A percentile compares a stretch with the other conserved stretches of the same genome.
Evolutionary conservation across 371 early-diverging fungal species (phyloP).

Genomic region (Coemansia sp.): DNA sequence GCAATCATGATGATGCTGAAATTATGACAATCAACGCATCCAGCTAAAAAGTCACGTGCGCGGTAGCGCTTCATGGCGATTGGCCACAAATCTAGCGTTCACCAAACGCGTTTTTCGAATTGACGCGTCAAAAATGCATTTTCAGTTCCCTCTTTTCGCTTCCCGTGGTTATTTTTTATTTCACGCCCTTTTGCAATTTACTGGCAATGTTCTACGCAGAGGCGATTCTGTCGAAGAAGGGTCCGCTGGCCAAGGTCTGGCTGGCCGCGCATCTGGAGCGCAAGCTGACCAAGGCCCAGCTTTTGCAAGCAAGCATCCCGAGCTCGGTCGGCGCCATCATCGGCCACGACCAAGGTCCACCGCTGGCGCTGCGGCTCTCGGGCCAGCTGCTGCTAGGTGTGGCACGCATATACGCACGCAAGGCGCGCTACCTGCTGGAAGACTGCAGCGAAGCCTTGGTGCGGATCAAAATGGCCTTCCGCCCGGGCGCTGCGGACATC

Average conservation of each 20-base stretch:
- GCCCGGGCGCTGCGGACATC: conserved; percentile 85
- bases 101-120: too few relatives aligned
- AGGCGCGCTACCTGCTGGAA: conserved; percentile 94
- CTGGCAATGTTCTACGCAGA: conserved; percentile 74
- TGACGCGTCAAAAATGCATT: too few relatives aligned
- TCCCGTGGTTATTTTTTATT: too few relatives aligned
- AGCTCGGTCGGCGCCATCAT: conserved; percentile 85
- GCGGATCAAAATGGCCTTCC: conserved; percentile 91
- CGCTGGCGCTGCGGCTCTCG: conserved; percentile 90
- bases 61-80: too few relatives aligned
- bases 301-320: conserved; percentile 86
- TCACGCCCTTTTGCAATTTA: too few relatives aligned
- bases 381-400: conserved; percentile 98
- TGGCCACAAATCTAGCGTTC: too few relatives aligned
- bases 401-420: conserved; percentile 93
- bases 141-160: too few relatives aligned
- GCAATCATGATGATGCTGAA: too few relatives aligned
- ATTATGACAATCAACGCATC: too few relatives aligned
- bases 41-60: too few relatives aligned
- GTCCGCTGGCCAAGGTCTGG: conserved; percentile 96
- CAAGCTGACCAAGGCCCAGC: conserved; percentile 93
- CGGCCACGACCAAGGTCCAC: conserved; percentile 70
- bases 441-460: conserved; percentile 96
- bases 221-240: conserved; percentile 78
- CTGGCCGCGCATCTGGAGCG: conserved; percentile 97